These are phyloP conservation scores for Hyphodiscus sp. DNA, from an alignment of 2,329 filamentous ascomycete genomes.

Conservation along the genomic window DNA sequence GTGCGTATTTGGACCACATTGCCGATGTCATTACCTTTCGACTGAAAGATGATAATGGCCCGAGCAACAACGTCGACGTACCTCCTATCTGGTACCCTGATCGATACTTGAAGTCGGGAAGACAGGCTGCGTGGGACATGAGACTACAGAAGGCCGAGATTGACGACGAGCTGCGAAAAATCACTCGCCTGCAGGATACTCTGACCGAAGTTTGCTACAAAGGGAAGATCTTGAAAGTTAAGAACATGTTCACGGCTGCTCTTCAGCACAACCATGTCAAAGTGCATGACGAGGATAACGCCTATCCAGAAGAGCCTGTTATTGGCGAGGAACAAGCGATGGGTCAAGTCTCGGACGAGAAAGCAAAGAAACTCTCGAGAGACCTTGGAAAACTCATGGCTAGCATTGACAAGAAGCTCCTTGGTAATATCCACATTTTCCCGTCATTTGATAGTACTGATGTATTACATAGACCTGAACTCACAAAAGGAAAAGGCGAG, in stretches of 20 bases:
- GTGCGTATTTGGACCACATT: slow-evolving; percentile 28
- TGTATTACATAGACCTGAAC: slow-evolving; percentile 19
- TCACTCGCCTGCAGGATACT: slow-evolving; percentile 22
- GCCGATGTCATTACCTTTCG: slow-evolving; percentile 46
- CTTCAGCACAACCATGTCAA: slow-evolving; percentile 26
- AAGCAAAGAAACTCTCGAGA: slow-evolving; percentile 19
- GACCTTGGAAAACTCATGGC: slow-evolving; percentile 25
- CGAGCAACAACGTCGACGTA: slow-evolving; percentile 41
- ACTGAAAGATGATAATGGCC: slow-evolving; percentile 35
- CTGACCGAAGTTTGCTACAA: slow-evolving; percentile 19
- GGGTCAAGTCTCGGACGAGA: background rate
- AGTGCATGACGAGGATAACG: slow-evolving; percentile 10
- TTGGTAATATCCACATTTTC: slow-evolving; percentile 13
- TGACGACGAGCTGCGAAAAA: slow-evolving; percentile 23
- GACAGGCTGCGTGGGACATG: slow-evolving; percentile 41
- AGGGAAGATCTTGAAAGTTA: slow-evolving; percentile 24
- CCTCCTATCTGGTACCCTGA: slow-evolving; percentile 48
- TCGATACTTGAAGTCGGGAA: slow-evolving; percentile 42
- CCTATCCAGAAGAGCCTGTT: slow-evolving; percentile 3
- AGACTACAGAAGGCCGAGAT: slow-evolving; percentile 22
- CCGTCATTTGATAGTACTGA: slow-evolving; percentile 12
- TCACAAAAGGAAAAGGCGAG: slow-evolving; percentile 26
- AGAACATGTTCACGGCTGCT: slow-evolving; percentile 25
- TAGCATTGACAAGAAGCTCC: slow-evolving; percentile 29
- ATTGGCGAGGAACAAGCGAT: too few species aligned